A percentile compares a stretch with the other conserved stretches of the same genome.
These are phyloP conservation scores for Podospora pseudocomata DNA, from an alignment of 495 filamentous ascomycete genomes.

Conservation along the genomic window DNA sequence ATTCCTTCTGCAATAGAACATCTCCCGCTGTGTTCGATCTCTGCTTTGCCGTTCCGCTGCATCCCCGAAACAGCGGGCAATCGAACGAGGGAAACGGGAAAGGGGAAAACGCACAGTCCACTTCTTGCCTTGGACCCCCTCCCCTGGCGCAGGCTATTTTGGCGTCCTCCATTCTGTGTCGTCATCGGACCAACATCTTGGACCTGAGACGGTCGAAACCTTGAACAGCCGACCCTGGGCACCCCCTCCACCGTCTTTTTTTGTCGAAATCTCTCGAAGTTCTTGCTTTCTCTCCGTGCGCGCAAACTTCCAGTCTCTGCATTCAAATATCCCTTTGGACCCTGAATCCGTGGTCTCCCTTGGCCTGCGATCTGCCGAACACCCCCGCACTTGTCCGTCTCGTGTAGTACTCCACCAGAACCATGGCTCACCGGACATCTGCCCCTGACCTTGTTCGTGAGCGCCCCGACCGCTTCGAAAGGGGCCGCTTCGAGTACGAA, in stretches of 20 bases:
- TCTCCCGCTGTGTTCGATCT: not conserved
- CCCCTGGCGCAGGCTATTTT: slow-evolving; percentile 10
- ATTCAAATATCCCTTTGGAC: not conserved
- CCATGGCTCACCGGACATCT: slow-evolving; percentile 33
- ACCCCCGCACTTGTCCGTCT: not conserved
- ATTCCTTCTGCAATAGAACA: not conserved
- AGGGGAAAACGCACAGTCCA: not conserved
- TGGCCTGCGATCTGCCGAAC: slow-evolving; percentile 8
- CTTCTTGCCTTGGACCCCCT: not conserved
- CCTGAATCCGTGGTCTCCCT: not conserved
- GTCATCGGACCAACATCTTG: slow-evolving; percentile 34
- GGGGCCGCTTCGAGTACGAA: slow-evolving; percentile 37
- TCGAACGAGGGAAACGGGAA: not conserved
- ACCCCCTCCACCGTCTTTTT: slow-evolving; percentile 6
- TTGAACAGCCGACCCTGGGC: slow-evolving; percentile 6
- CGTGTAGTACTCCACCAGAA: not conserved
- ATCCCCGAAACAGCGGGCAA: not conserved
- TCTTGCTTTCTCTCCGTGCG: not conserved
- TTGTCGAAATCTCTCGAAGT: slow-evolving; percentile 4
- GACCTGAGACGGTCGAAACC: slow-evolving; percentile 12
- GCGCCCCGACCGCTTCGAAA: slow-evolving; percentile 42
- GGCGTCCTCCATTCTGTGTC: slow-evolving; percentile 17
- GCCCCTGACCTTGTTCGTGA: slow-evolving; percentile 38
- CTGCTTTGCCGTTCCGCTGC: not conserved
- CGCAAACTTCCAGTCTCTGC: not conserved